Base-by-base conservation (phyloP, 140 eudicot species). In the Flaveria floridana region DNA sequence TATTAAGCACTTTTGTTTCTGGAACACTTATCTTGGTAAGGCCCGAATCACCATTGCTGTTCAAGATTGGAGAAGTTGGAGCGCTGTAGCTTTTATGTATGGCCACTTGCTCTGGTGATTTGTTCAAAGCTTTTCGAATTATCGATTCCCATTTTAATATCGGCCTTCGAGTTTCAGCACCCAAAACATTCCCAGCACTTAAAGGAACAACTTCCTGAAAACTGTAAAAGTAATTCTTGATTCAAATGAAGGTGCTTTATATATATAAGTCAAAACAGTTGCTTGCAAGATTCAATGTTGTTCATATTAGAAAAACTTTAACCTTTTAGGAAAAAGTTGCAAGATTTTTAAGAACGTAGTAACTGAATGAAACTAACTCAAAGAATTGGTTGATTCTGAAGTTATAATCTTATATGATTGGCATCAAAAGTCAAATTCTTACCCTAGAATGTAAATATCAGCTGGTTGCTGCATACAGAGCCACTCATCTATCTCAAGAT, bases 151-250 rank as follows among this genome's bases (percentile, higher is more conserved):
- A 94, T 73, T 94, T 91, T 65, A 76, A 74, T 42, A 94, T 94
- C 0, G 99, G 97, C 75, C 91, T 79, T 72, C 93, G 86, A 46
- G 84, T 89, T 76, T 94, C 99, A 37, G 97, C 97, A 69, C 96
- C 99, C 28, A 94, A 82, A 34, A 94, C 99, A 78, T 94, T 93
- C 16, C 96, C 97, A 58, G 96, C 99, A 84, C 81, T 93, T 78
- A 93, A 66, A 56, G 99, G 99, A 58, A 94, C 97, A 69, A 90
- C 99, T 72, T 94, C 99, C 83, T 94, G 99, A 41, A 94, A 90
- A 55, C 99, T 94, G 87, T 70, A 44, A 51, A 46, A 48, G 50
- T 28, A 64, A 68, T 30, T 47, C 56, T 44, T 37, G 30, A 62
- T 20, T 68, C 28, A 71, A 50, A 63, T 26, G 26, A 75, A 44